Conservation (phyloP, 2,329 filamentous ascomycete genomes). For the Claviceps purpurea region DNA sequence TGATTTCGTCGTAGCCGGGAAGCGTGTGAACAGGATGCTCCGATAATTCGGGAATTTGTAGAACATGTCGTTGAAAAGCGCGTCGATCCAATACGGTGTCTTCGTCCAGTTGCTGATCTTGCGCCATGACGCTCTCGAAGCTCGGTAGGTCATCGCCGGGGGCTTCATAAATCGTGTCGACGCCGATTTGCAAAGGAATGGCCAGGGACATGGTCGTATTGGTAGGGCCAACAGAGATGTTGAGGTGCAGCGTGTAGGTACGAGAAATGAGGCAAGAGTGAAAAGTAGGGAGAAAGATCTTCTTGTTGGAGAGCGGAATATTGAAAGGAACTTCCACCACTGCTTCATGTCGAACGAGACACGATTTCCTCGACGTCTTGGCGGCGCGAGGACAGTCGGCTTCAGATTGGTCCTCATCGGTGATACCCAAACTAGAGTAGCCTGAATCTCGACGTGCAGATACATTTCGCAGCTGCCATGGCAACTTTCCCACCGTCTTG, state of each 20-base stretch:
- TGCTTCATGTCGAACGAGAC: constrained; percentile 26
- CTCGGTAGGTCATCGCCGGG: constrained; percentile 27
- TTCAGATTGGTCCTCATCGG: constrained; percentile 21
- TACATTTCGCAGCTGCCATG: constrained; percentile 28
- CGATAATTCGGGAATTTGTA: constrained; percentile 20
- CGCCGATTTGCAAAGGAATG: constrained; percentile 38
- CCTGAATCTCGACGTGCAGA: constrained; percentile 37
- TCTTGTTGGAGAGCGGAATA: constrained; percentile 32
- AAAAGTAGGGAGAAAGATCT: constrained; percentile 42
- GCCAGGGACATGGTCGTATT: constrained; percentile 30
- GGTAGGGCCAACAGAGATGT: constrained; percentile 27
- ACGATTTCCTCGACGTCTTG: constrained; percentile 14
- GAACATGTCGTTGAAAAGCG: constrained; percentile 20
- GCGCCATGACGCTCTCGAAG: constrained; percentile 34
- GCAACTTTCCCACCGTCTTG: constrained; percentile 18
- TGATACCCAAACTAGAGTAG: constrained; percentile 30
- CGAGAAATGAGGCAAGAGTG: constrained; percentile 44
- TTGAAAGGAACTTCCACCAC: constrained; percentile 33
- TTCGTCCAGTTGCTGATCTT: constrained; percentile 27
- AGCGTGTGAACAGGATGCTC: constrained; percentile 22
- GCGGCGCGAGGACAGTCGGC: constrained; percentile 15
- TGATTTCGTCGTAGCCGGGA: constrained; percentile 25
- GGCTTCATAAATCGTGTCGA: constrained; percentile 24
- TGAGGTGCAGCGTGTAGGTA: constrained; percentile 38
- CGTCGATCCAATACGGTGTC: constrained; percentile 31